These are phyloP conservation scores for Nothophytophthora sp. DNA, from an alignment of 352 stramenopile genomes.

Conservation along the genomic window DNA sequence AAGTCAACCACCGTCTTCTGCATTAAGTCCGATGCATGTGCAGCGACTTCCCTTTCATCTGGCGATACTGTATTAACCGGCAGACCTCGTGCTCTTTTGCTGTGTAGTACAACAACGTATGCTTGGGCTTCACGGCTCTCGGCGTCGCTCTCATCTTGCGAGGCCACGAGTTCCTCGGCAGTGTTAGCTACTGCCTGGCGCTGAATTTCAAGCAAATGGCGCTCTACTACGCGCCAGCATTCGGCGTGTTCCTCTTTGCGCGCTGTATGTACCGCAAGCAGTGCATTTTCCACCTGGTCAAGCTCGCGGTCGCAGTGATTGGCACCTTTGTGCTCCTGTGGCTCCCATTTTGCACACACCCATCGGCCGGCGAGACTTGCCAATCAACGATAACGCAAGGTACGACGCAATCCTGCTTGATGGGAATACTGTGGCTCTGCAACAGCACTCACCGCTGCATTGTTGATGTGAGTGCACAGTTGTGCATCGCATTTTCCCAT, in stretches of 20 bases:
- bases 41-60: no score
- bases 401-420: constrained; percentile 6
- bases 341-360: constrained; percentile 86
- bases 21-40: no score
- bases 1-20: not conserved
- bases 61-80: not conserved
- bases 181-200: constrained; percentile 90
- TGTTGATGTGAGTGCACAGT: constrained; percentile 47
- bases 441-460: not conserved
- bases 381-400: constrained; percentile 69
- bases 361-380: constrained; percentile 44
- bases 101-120: constrained; percentile 96
- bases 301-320: constrained; percentile 88
- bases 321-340: constrained; percentile 91
- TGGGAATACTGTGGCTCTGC: not conserved
- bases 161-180: constrained; percentile 81
- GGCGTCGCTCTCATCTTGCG: constrained; percentile 69
- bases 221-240: constrained; percentile 96
- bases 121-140: constrained; percentile 91
- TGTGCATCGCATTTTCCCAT: constrained; percentile 94
- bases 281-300: constrained; percentile 56
- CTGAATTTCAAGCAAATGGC: constrained; percentile 99
- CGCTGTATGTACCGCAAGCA: constrained; percentile 73
- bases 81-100: not conserved
- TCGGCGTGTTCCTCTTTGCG: constrained; percentile 94